Evolutionary conservation across 768 basidiomycete genomes (phyloP), one percentile per base, ranked within the genome.

Genomic region (Holtermannia corniformis): DNA sequence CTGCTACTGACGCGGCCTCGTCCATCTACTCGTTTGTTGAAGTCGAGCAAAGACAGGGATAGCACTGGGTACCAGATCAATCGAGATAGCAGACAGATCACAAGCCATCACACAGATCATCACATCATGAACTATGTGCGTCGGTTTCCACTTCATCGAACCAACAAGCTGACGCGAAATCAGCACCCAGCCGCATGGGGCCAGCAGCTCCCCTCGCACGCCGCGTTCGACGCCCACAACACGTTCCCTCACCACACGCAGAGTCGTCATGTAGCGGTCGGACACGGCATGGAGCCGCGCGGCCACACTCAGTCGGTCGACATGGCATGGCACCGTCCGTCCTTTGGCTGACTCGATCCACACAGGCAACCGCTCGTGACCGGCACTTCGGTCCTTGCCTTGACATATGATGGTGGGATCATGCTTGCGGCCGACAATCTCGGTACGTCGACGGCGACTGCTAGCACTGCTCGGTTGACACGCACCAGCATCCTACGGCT

Each of bases 341-440:
- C 27, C 14, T n/a, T 28, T 12, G 4, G 24, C 28, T n/a, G 5
- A 14, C 19, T 13, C 50, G 45, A 4, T 41, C 16, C 1, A 41
- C 24, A 42, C 52, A 90, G 87, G 65, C 86, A 91, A 64, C 95
- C 95, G 10, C 83, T 97, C 55, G 89, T 96, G 7, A 97, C 93
- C 0, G 95, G 93, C 53, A 92, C 93, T n/a, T 87, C 85, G 52
- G 90, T 99, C 4, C 79, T 99, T 27, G 95, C 86, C 2, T 78
- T 99, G 73, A 87, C 87, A 74, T 97, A 80, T 79, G 90, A 92
- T 73, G 90, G 88, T 64, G 95, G 95, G 7, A 81, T 99, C 59
- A 93, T 99, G 87, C 83, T 99, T 78, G 91, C 95, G 25, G 91
- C 95, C 32, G 95, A 99, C 77, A 96, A 85, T 65, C 84, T 97